Base-by-base conservation (phyloP, 768 basidiomycete genomes). In the Suillus brevipes region DNA sequence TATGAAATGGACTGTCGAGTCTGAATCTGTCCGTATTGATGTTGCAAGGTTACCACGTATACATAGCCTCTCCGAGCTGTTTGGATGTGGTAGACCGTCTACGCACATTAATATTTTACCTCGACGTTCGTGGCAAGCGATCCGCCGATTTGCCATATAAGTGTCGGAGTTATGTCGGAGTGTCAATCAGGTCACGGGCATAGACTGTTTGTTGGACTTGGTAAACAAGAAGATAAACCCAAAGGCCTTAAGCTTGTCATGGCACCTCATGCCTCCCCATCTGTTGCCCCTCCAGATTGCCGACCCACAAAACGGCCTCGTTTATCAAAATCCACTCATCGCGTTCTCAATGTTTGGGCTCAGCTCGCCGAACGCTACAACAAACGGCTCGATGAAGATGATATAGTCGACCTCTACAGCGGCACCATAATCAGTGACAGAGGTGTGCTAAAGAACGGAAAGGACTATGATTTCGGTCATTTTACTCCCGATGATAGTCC, bases 351-450 rank as follows among this genome's bases (percentile, higher is more conserved):
- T 68, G 78, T 85, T 16, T 92, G 92, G 91, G 80, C 84, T 34
- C 80, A 84, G 60, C 84, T 94, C 4, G 90, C 85, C 4, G 85
- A 89, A 57, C 84, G 89, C 31, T 89, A 92, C 72, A 81, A 84
- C 40, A 82, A 85, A 60, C 81, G 83, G 52, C 77, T 91, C 45
- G 89, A 91, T 68, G 88, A 93, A 71, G 92, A 94, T 74, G 92
- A 94, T 73, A 88, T 93, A 55, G 80, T 94, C 38, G 89, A 93
- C 70, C 77, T 94, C 3, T 78, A 80, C 62, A 87, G 85, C 13
- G 84, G 82, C 13, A 74, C 83, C 66, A 80, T 94, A 49, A 78
- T 91, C 64, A 86, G 85, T 69, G 89, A 94, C 73, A 84, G 89
- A 65, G 92, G 92, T 2, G 83, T 90, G 4, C 77, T 90, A 49